A percentile compares a stretch with the other conserved stretches of the same genome.
Evolutionary conservation across 2,329 filamentous ascomycete genomes (phyloP).

Genomic region (Teratosphaeria viscida): DNA sequence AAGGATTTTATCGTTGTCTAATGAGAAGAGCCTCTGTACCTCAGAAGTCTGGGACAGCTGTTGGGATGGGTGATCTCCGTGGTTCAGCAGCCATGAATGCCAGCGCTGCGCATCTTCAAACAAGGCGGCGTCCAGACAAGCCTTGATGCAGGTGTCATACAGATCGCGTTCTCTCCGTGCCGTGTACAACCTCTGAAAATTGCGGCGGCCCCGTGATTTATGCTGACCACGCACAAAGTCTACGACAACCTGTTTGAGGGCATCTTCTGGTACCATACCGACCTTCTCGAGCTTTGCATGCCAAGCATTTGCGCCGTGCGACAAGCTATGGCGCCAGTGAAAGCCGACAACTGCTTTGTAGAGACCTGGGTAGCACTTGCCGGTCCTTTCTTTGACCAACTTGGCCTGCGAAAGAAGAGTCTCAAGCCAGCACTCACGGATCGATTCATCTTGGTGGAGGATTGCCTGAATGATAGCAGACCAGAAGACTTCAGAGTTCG

Average conservation of each 20-base stretch:
- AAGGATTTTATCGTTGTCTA: constrained; percentile 11
- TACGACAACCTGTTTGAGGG: constrained; percentile 10
- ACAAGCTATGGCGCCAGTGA: constrained; percentile 22
- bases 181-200: constrained; percentile 29
- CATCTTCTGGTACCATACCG: constrained; percentile 22
- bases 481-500: constrained; percentile 37
- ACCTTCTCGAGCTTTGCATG: constrained; percentile 26
- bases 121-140: constrained; percentile 20
- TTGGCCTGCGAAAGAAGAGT: constrained; percentile 32
- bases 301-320: constrained; percentile 17
- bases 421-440: constrained; percentile 11
- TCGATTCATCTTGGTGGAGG: constrained; percentile 9
- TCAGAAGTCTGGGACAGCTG: constrained; percentile 20
- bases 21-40: constrained; percentile 19
- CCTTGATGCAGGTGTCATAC: constrained; percentile 32
- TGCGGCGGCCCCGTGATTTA: constrained; percentile 4
- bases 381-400: constrained; percentile 29
- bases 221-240: constrained; percentile 10
- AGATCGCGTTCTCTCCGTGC: constrained; percentile 26
- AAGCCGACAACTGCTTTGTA: constrained; percentile 37
- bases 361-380: constrained; percentile 26
- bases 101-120: constrained; percentile 13
- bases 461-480: constrained; percentile 32
- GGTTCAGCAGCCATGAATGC: constrained; percentile 30
- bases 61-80: constrained; percentile 29